Base-by-base conservation (phyloP, 495 filamentous ascomycete genomes). In the Cercophora scortea region DNA sequence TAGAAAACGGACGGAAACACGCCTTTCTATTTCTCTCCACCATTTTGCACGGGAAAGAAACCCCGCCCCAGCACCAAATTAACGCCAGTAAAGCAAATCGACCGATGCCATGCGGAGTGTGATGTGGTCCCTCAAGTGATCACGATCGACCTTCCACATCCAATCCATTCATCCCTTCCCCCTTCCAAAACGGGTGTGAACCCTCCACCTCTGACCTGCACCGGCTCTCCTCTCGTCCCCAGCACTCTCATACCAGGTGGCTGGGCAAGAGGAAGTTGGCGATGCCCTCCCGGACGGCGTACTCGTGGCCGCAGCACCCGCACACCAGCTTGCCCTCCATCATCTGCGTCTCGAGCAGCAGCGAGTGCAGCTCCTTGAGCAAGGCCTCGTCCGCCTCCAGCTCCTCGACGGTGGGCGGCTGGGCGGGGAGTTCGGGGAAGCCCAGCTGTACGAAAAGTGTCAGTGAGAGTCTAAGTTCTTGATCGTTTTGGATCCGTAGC, bases 191-290 rank as follows among this genome's bases (percentile, higher is more conserved):
- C 5, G 25, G 25, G 25, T 25, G 25, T 25, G 25, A 25, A 25
- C 25, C 25, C 25, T 25, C 25, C 25, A 5, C 25, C 2, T 25
- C 25, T 25, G 25, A 25, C 25, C 25, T 25, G 2, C 25, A 25
- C 25, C 5, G 5, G 5, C 25, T 25, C 25, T 25, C 25, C 5
- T 25, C 25, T 25, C 25, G 25, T 2, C 25, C 25, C 25, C 25
- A 25, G 25, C 25, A 12, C 34, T 17, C 17, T 71, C 65, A 80
- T 49, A 89, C 93, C 61, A 97, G 69, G 74, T 97, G 93, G 61
- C 85, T 91, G 15, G 93, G 93, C 64, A 98, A 71, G 58, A 98
- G 73, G 63, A 98, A 98, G 66, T 97, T 97, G 43, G 90, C 88
- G 61, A 97, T 95, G 18, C 93, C 94, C 69, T 97, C 90, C 63